Evolutionary conservation across 192 early-diverging fungal species (phyloP).

Genomic region (Dimargaris xerosporica): DNA sequence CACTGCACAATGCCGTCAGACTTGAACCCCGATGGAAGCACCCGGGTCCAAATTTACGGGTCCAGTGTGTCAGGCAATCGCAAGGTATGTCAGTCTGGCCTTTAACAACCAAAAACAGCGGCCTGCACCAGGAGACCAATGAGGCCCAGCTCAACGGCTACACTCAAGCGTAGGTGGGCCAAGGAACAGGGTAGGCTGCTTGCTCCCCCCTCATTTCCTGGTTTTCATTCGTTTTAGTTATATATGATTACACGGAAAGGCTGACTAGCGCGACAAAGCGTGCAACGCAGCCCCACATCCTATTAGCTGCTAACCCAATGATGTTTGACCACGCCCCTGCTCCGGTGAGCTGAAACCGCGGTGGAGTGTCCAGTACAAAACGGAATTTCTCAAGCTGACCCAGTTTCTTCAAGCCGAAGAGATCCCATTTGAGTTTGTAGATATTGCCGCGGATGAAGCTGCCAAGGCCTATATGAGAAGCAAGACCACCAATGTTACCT

Average conservation of each 20-base stretch:
- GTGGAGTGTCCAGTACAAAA: constrained; percentile 1
- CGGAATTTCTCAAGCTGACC: constrained; percentile 7
- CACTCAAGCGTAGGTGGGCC: neutral
- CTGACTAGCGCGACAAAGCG: neutral
- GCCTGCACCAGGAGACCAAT: neutral
- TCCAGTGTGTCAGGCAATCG: constrained; percentile 11
- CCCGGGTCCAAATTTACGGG: constrained; percentile 10
- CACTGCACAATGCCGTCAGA: neutral
- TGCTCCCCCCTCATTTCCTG: neutral
- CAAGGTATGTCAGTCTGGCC: neutral
- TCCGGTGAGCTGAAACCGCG: neutral
- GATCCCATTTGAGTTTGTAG: constrained; percentile 34
- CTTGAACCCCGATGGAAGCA: neutral
- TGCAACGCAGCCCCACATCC: neutral
- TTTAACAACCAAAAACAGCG: neutral
- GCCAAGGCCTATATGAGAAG: constrained; percentile 32
- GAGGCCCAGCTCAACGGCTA: neutral
- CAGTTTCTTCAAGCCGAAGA: constrained; percentile 28
- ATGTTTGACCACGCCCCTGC: neutral
- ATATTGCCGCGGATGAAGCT: constrained; percentile 30
- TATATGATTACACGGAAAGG: neutral
- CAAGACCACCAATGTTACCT: constrained; percentile 30
- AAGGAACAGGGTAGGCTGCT: too few relatives aligned
- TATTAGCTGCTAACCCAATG: neutral
- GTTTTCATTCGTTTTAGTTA: neutral